phyloP scores from a whole-genome alignment of 2,329 filamentous ascomycete species.

The Sphaerulina populicola region DNA sequence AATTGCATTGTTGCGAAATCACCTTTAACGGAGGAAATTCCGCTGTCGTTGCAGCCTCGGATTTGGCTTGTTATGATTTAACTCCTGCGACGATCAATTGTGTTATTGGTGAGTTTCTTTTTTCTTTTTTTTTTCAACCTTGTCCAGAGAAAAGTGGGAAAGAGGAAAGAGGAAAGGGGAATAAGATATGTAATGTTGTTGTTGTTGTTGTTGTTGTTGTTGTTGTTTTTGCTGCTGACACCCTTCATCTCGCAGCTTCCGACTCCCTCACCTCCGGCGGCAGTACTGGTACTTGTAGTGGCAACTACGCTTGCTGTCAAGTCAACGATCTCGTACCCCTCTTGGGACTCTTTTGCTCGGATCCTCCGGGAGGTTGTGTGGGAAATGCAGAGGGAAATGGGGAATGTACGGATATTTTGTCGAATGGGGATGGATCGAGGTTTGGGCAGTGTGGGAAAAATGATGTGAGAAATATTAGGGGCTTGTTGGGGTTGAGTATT shows the following conservation, averaged over 20 bases:
- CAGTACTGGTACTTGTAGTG: conserved; percentile 10
- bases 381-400: conserved; percentile 4
- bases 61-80: conserved; percentile 18
- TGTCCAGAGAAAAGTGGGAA: no score
- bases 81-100: conserved; percentile 20
- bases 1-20: conserved; percentile 19
- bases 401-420: neutral
- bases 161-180: no score
- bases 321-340: conserved; percentile 16
- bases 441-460: neutral
- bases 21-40: conserved; percentile 11
- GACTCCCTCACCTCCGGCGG: neutral
- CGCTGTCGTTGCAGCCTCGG: conserved; percentile 8
- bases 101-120: conserved; percentile 10
- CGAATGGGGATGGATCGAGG: neutral
- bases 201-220: no score
- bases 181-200: neutral
- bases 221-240: no score
- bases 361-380: conserved; percentile 16
- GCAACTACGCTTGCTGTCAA: conserved; percentile 17
- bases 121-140: neutral
- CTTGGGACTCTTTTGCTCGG: conserved; percentile 17
- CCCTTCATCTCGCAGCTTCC: neutral
- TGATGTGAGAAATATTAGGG: neutral
- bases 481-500: neutral